Percentiles rank a stretch among this genome's conserved stretches.
These are phyloP conservation scores for Aspergillus pseudotamarii DNA, from an alignment of 2,329 filamentous ascomycete genomes.

Conservation along the genomic window DNA sequence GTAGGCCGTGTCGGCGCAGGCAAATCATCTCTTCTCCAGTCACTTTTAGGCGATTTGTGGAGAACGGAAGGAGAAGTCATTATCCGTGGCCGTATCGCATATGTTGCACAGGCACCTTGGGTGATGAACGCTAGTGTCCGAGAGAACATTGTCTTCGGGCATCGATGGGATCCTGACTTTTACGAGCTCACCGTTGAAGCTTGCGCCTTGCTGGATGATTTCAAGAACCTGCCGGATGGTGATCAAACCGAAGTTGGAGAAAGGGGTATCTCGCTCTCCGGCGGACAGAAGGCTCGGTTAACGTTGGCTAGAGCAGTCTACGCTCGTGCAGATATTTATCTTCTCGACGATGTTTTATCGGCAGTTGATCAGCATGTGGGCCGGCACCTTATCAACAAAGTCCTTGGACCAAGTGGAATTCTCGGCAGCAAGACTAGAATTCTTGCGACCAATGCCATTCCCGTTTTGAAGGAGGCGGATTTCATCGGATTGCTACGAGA, in stretches of 20 bases:
- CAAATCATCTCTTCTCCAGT: constrained; percentile 89
- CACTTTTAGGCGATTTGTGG: constrained; percentile 87
- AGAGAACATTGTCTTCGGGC: constrained; percentile 96
- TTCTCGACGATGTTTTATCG: constrained; percentile 91
- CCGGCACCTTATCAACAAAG: constrained; percentile 89
- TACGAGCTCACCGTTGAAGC: constrained; percentile 92
- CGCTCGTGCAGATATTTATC: constrained; percentile 91
- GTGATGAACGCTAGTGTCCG: constrained; percentile 97
- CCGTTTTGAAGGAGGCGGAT: constrained; percentile 85
- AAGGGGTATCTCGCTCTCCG: constrained; percentile 91
- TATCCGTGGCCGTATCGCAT: constrained; percentile 80
- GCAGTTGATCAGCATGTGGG: constrained; percentile 99
- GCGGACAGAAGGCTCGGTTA: constrained; percentile 92
- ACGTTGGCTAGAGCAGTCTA: constrained; percentile 94
- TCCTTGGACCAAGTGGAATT: constrained; percentile 82
- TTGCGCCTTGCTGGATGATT: constrained; percentile 88
- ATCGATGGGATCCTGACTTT: constrained; percentile 89
- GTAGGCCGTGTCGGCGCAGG: constrained; percentile 93
- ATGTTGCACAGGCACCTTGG: constrained; percentile 92
- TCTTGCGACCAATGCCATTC: constrained; percentile 91
- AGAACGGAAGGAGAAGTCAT: constrained; percentile 83
- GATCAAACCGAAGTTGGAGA: constrained; percentile 97
- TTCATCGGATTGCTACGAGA: constrained; percentile 85
- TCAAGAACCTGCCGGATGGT: constrained; percentile 87
- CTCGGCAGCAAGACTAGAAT: constrained; percentile 85